Evolutionary conservation across 441 rosid genomes (phyloP), one percentile per base, ranked within the genome.

Genomic region (Metrosideros polymorpha): DNA sequence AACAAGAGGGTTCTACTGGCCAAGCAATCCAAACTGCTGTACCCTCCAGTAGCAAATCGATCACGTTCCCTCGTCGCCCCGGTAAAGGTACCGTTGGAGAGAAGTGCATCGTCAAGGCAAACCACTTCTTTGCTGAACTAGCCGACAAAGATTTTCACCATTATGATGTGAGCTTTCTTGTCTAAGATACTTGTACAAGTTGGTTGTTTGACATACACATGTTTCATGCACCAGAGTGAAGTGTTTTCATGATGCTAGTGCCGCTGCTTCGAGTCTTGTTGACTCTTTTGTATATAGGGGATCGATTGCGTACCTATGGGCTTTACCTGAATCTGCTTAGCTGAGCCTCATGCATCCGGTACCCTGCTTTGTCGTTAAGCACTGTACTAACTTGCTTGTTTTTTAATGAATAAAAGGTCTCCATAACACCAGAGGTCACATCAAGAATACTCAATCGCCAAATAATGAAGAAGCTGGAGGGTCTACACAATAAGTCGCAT

Each of bases 61-160:
- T 93, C 88, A 93, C 94, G 90, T 97, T 97, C 90, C 99, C 99
- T 18, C 92, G 90, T 85, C 93, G 98, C 59, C 99, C 99, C 66
- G 99, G 99, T 43, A 94, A 90, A 88, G 99, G 99, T 75, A 90
- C 75, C 82, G 42, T 76, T 50, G 99, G 99, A 29, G 90, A 12
- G 30, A 92, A 55, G 84, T 96, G 99, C 89, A 92, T 95, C 9
- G 98, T 97, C 5, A 97, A 95, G 92, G 99, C 99, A 45, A 97
- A 97, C 85, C 99, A 97, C 92, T 97, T 97, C 89, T 94, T 95
- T 90, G 98, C 98, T 25, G 95, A 97, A 82, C 86, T 97, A 43
- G 99, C 98, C 2, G 98, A 97, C 90, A 97, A 95, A 85, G 99
- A 97, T 90, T 89, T 97, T 91, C 97, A 96, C 91, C 99, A 97